Evolutionary conservation across 129 eudicot species (phyloP).

Genomic region (Kitagawia praeruptora): DNA sequence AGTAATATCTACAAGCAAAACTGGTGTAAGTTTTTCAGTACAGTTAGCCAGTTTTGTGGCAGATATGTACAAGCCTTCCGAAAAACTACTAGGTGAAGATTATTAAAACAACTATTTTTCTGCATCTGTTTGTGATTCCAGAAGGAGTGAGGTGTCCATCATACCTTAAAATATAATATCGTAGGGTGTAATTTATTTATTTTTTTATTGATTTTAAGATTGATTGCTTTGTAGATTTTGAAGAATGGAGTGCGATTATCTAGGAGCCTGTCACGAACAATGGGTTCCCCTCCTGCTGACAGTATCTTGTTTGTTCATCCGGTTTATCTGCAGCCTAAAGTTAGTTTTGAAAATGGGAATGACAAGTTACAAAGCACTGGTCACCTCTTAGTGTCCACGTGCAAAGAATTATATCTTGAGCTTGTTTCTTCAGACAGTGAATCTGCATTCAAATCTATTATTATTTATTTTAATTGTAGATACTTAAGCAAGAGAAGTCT

Average conservation of each 20-base stretch:
- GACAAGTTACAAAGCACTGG: constrained; percentile 15
- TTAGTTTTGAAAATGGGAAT: constrained; percentile 23
- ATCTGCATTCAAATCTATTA: constrained; percentile 15
- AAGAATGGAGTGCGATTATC: constrained; percentile 74
- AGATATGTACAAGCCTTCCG: background rate
- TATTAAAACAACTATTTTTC: background rate
- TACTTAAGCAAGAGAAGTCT: too few relatives aligned
- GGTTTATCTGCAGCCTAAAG: constrained; percentile 22
- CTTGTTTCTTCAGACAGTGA: constrained; percentile 35
- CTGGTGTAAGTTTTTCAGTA: background rate
- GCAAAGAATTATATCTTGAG: constrained; percentile 56
- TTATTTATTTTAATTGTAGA: too few relatives aligned
- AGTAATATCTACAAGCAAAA: background rate
- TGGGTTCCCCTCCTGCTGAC: constrained; percentile 75
- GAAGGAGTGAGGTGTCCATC: background rate
- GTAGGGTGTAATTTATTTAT: background rate
- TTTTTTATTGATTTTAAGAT: background rate
- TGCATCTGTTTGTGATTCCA: background rate
- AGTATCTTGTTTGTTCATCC: constrained; percentile 64
- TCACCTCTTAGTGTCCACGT: constrained; percentile 24
- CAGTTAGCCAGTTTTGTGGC: background rate
- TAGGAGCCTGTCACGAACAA: constrained; percentile 48
- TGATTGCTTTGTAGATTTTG: constrained; percentile 34
- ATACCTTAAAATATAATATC: background rate
- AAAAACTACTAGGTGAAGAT: background rate